Percentiles rank a stretch among this genome's conserved stretches.
phyloP scores from a whole-genome alignment of 176 grass and related monocot genomes.

The Calamus simplicifolius region DNA sequence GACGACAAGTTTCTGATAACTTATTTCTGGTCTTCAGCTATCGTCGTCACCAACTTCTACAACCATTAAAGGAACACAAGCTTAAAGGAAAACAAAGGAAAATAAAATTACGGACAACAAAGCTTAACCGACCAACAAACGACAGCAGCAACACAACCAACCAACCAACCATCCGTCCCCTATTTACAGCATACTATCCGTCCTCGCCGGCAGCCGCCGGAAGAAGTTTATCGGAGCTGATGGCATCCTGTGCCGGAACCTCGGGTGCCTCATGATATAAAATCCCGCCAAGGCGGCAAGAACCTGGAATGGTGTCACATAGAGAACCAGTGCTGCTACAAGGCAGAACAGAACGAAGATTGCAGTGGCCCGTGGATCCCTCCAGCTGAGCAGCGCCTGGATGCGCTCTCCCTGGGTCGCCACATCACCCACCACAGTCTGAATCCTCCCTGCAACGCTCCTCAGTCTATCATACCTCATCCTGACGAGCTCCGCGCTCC shows the following conservation, averaged over 20 bases:
- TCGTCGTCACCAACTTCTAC: too few relatives aligned
- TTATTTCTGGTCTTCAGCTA: too few relatives aligned
- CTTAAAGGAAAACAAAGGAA: too few relatives aligned
- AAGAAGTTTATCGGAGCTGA: slow-evolving; percentile 79
- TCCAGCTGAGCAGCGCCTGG: slow-evolving; percentile 91
- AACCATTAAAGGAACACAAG: too few relatives aligned
- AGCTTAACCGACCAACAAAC: too few relatives aligned
- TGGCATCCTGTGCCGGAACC: slow-evolving; percentile 82
- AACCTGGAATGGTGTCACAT: slow-evolving; percentile 82
- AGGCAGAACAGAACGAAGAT: slow-evolving; percentile 89
- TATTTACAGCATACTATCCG: slow-evolving; percentile 77
- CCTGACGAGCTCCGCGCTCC: slow-evolving; percentile 46
- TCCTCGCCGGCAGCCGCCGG: slow-evolving; percentile 65
- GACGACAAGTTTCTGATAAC: too few relatives aligned
- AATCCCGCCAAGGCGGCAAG: slow-evolving; percentile 67
- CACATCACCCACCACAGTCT: slow-evolving; percentile 82
- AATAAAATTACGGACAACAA: too few relatives aligned
- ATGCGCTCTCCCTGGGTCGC: slow-evolving; percentile 93
- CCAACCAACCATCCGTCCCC: neutral
- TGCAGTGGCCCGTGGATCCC: slow-evolving; percentile 78
- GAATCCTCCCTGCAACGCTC: slow-evolving; percentile 84
- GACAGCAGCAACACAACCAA: neutral
- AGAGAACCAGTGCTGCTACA: slow-evolving; percentile 59
- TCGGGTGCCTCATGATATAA: slow-evolving; percentile 83
- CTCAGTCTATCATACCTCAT: slow-evolving; percentile 88